These are phyloP conservation scores for Podila epigama DNA, from an alignment of 192 early-diverging fungal genomes.

Conservation along the genomic window DNA sequence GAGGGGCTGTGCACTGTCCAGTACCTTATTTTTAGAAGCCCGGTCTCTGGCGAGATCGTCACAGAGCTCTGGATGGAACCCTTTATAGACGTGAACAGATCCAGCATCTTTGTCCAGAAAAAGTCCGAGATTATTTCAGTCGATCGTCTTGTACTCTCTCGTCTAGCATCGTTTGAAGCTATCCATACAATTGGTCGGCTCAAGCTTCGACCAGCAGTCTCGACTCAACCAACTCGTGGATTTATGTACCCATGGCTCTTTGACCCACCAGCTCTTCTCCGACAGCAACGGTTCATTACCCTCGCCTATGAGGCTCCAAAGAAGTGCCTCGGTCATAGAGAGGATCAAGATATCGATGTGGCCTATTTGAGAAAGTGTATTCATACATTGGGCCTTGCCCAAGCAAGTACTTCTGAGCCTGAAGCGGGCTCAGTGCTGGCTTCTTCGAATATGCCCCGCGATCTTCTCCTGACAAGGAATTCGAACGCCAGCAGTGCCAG, in stretches of 20 bases:
- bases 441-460: not conserved
- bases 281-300: slow-evolving; percentile 42
- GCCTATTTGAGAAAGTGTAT: slow-evolving; percentile 10
- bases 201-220: slow-evolving; percentile 11
- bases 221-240: slow-evolving; percentile 11
- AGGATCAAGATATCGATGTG: not conserved
- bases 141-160: slow-evolving; percentile 55
- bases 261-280: slow-evolving; percentile 31
- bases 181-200: slow-evolving; percentile 55
- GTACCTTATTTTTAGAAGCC: slow-evolving; percentile 57
- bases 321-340: not conserved
- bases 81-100: slow-evolving; percentile 20
- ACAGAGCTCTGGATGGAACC: slow-evolving; percentile 70
- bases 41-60: slow-evolving; percentile 46
- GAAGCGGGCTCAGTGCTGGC: not conserved
- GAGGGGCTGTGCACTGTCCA: slow-evolving; percentile 49
- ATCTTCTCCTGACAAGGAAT: slow-evolving; percentile 17
- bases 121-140: slow-evolving; percentile 30
- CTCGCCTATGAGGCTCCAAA: slow-evolving; percentile 32
- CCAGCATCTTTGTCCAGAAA: slow-evolving; percentile 27
- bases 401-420: not conserved
- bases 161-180: slow-evolving; percentile 63
- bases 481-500: slow-evolving; percentile 32
- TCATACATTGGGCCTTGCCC: slow-evolving; percentile 25
- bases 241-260: slow-evolving; percentile 50